phyloP scores from a whole-genome alignment of 176 grass and related monocot species.

The Triticum aestivum region IWGSC_CS_RefSeq_v2.1 NC_057800.1:13443777-13444276 shows the following conservation, averaged over 20 bases:
- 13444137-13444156: not conserved
- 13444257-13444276: not conserved
- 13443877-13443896: not conserved
- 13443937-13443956: not conserved
- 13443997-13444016: not conserved
- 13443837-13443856: no score
- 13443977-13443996: not conserved
- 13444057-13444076: not conserved
- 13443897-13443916: not conserved
- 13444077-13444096: not conserved
- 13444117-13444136: not conserved
- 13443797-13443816: no score
- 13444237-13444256: not conserved
- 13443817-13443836: no score
- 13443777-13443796: no score
- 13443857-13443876: not conserved
- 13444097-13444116: not conserved
- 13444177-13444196: not conserved
- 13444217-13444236: not conserved
- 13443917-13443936: not conserved
- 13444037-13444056: not conserved
- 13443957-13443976: not conserved
- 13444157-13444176: not conserved
- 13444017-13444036: not conserved
- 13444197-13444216: not conserved